A percentile compares a stretch with the other conserved stretches of the same genome.
Conservation (phyloP, 768 basidiomycete species). For the Hydnomerulius pinastri region DNA sequence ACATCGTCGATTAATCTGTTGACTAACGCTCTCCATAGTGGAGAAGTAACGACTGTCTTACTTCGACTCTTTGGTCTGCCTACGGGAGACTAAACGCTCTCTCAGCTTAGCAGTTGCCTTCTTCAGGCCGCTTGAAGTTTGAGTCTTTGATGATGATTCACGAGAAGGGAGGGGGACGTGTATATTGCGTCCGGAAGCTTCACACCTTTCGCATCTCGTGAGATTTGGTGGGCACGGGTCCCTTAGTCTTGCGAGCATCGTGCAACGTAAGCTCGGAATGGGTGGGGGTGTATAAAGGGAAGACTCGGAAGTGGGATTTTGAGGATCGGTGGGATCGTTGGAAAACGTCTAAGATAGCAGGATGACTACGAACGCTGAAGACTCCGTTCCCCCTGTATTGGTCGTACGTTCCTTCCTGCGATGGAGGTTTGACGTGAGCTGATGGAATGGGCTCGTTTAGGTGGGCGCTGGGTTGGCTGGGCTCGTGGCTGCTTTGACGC, state of each 20-base stretch:
- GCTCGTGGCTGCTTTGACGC: constrained; percentile 24
- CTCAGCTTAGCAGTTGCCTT: neutral
- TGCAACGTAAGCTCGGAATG: neutral
- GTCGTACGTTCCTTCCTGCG: neutral
- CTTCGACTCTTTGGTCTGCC: too few relatives aligned
- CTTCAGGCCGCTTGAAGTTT: neutral
- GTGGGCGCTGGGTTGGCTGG: constrained; percentile 24
- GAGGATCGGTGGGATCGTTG: too few relatives aligned
- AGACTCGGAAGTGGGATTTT: neutral
- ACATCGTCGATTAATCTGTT: too few relatives aligned
- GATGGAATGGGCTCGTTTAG: constrained; percentile 1
- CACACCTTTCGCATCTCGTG: constrained; percentile 1
- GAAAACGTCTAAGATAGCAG: neutral
- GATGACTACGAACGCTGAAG: neutral
- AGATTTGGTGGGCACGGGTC: neutral
- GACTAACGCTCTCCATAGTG: too few relatives aligned
- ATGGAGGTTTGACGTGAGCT: neutral
- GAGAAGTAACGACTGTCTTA: too few relatives aligned
- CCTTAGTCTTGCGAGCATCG: neutral
- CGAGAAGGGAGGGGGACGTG: neutral
- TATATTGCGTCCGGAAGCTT: too few relatives aligned
- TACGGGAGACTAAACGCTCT: neutral
- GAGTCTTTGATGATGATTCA: neutral
- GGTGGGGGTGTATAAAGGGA: neutral
- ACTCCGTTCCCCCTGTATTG: neutral